Evolutionary conservation across 2,329 filamentous ascomycete genomes (phyloP).

Genomic region (Xylariaceae sp.): DNA sequence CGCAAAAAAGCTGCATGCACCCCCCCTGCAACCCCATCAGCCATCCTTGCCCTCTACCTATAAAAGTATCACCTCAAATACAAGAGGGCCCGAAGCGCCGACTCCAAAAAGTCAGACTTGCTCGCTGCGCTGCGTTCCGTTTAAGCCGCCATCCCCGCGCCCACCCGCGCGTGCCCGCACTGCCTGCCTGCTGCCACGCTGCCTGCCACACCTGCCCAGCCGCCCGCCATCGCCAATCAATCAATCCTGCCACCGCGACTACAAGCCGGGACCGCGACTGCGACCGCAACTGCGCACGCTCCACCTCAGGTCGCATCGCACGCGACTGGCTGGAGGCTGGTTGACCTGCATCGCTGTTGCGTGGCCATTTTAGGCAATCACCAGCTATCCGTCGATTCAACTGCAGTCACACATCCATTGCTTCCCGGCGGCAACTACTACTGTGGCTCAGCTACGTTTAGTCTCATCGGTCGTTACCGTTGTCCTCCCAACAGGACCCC

Average conservation of each 20-base stretch:
- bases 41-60: conserved; percentile 18
- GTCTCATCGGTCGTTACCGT: no score
- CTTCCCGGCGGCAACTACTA: no score
- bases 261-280: background rate
- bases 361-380: no score
- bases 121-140: conserved; percentile 12
- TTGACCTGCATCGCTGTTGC: no score
- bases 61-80: conserved; percentile 22
- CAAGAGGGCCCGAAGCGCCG: conserved; percentile 20
- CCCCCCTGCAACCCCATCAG: conserved; percentile 9
- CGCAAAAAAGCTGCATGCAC: conserved; percentile 14
- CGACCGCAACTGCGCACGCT: background rate
- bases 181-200: conserved; percentile 1
- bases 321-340: no score
- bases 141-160: conserved; percentile 14
- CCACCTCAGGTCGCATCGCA: background rate
- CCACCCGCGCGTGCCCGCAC: conserved; percentile 9
- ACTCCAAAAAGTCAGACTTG: conserved; percentile 14
- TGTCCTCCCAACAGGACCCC: no score
- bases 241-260: background rate
- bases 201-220: conserved; percentile 1
- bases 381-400: no score
- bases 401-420: no score
- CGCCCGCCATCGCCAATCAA: no score
- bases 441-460: no score